phyloP scores from a whole-genome alignment of 1,284 basidiomycete species.

The Cryptococcus maquisensis region DNA sequence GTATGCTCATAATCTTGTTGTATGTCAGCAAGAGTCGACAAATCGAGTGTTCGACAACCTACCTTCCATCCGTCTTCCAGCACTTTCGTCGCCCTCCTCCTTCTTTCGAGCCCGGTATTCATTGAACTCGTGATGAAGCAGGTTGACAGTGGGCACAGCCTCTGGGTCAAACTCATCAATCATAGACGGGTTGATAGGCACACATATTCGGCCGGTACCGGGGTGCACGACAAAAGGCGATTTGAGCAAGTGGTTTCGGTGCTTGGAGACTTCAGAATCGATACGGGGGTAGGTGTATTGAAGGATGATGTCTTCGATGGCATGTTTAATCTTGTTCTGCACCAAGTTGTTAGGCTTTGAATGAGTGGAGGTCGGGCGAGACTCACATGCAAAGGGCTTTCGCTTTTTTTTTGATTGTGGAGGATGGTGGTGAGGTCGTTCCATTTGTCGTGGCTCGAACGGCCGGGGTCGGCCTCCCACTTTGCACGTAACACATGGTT shows the following conservation, averaged over 20 bases:
- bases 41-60: neutral
- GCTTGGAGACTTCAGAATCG: slow-evolving; percentile 95
- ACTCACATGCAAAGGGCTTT: neutral
- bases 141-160: slow-evolving; percentile 76
- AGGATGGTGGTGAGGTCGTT: slow-evolving; percentile 54
- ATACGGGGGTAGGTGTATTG: slow-evolving; percentile 96
- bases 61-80: slow-evolving; percentile 24
- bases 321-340: slow-evolving; percentile 43
- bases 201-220: slow-evolving; percentile 90
- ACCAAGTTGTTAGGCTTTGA: no score
- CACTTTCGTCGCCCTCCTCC: slow-evolving; percentile 44
- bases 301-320: slow-evolving; percentile 80
- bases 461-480: slow-evolving; percentile 61
- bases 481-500: slow-evolving; percentile 55
- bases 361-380: no score
- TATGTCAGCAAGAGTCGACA: neutral
- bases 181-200: slow-evolving; percentile 74
- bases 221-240: slow-evolving; percentile 97
- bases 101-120: slow-evolving; percentile 42
- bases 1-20: slow-evolving; percentile 52
- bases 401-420: slow-evolving; percentile 34
- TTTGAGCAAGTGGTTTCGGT: slow-evolving; percentile 96
- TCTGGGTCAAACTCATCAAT: slow-evolving; percentile 85
- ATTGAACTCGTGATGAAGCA: slow-evolving; percentile 73
- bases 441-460: slow-evolving; percentile 69